phyloP scores from a whole-genome alignment of 495 filamentous ascomycete species.

The Oidiodendron maius region DNA sequence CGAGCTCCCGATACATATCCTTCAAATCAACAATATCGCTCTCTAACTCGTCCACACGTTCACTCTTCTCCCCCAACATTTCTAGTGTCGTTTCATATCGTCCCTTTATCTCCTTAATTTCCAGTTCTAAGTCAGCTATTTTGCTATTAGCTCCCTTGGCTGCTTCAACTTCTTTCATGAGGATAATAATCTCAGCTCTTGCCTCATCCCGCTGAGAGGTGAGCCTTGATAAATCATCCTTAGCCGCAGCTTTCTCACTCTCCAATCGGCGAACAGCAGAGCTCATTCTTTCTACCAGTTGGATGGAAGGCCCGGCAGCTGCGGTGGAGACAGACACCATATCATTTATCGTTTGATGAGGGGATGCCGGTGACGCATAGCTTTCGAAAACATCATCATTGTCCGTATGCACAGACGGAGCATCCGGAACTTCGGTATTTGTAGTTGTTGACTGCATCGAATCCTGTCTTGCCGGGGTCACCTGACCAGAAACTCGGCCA shows the following conservation, averaged over 20 bases:
- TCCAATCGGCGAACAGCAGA: slow-evolving; percentile 86
- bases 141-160: slow-evolving; percentile 53
- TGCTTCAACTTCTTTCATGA: slow-evolving; percentile 80
- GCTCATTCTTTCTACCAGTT: slow-evolving; percentile 95
- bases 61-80: slow-evolving; percentile 95
- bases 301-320: slow-evolving; percentile 86
- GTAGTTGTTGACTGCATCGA: slow-evolving; percentile 14
- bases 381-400: slow-evolving; percentile 64
- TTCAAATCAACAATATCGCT: slow-evolving; percentile 90
- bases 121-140: slow-evolving; percentile 59
- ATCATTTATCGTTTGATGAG: slow-evolving; percentile 73
- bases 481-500: slow-evolving; percentile 12
- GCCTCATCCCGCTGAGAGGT: slow-evolving; percentile 83
- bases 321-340: slow-evolving; percentile 85
- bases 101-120: slow-evolving; percentile 55
- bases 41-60: slow-evolving; percentile 82
- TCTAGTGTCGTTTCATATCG: slow-evolving; percentile 88
- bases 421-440: slow-evolving; percentile 30
- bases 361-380: slow-evolving; percentile 52
- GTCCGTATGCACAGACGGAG: slow-evolving; percentile 55
- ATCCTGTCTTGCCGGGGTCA: slow-evolving; percentile 20
- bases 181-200: slow-evolving; percentile 76
- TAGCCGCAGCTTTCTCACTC: slow-evolving; percentile 77
- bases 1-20: slow-evolving; percentile 87
- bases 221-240: slow-evolving; percentile 78